These are phyloP conservation scores for Penicillium canescens DNA, from an alignment of 495 filamentous ascomycete species.

Conservation along the genomic window DNA sequence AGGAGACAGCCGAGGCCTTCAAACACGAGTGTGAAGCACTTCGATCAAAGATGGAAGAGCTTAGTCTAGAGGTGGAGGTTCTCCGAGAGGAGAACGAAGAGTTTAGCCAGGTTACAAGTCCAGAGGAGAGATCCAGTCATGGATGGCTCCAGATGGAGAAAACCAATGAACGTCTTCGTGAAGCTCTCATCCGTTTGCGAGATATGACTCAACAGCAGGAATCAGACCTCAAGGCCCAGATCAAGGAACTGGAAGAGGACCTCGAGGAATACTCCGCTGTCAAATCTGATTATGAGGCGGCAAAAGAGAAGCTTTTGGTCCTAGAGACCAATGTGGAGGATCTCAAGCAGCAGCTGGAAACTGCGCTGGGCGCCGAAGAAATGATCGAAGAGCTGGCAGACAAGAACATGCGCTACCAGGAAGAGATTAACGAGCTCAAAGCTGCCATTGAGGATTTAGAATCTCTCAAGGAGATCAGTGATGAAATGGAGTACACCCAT, in stretches of 20 bases:
- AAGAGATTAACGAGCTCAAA: constrained; percentile 80
- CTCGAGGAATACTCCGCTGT: constrained; percentile 67
- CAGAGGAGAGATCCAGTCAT: constrained; percentile 81
- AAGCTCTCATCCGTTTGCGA: constrained; percentile 78
- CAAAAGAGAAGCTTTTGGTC: constrained; percentile 69
- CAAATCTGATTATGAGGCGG: constrained; percentile 68
- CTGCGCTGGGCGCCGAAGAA: constrained; percentile 80
- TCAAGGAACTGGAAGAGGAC: constrained; percentile 78
- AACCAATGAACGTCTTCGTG: constrained; percentile 82
- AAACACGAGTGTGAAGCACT: constrained; percentile 80
- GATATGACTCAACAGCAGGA: constrained; percentile 88
- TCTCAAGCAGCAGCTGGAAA: constrained; percentile 86
- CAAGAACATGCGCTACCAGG: constrained; percentile 75
- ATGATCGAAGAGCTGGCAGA: constrained; percentile 92
- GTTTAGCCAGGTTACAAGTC: constrained; percentile 76
- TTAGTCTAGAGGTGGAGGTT: constrained; percentile 84
- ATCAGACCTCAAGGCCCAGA: constrained; percentile 71
- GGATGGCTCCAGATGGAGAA: constrained; percentile 91
- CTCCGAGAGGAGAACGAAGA: constrained; percentile 85
- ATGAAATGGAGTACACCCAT: constrained; percentile 92
- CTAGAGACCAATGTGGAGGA: constrained; percentile 81
- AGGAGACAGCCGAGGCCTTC: constrained; percentile 80
- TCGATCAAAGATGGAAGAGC: constrained; percentile 73
- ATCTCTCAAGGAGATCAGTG: constrained; percentile 83
- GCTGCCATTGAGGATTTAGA: constrained; percentile 82